Percentiles rank a stretch among this genome's conserved stretches.
Evolutionary conservation across 257 asterid genomes (phyloP).

Genomic region (Mitragyna speciosa): DNA sequence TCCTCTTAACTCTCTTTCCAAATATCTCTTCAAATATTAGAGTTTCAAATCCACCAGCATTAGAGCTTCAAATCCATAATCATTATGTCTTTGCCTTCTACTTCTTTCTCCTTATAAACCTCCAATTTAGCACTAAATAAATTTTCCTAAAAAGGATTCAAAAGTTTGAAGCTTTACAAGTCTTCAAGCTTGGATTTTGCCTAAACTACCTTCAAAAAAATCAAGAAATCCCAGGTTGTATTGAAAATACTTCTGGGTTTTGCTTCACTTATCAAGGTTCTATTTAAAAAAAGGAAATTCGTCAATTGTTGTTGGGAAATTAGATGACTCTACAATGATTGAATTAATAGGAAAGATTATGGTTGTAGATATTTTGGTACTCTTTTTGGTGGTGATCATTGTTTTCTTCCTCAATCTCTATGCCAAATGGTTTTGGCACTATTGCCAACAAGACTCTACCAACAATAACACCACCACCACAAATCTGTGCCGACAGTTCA

Average conservation of each 20-base stretch:
- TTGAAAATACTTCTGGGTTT: background rate
- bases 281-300: constrained; percentile 41
- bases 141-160: no score
- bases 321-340: constrained; percentile 40
- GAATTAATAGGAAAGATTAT: constrained; percentile 69
- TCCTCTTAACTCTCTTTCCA: no score
- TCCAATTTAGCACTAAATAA: background rate
- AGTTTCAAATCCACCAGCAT: no score
- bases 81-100: background rate
- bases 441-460: no score
- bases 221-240: background rate
- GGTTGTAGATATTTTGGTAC: constrained; percentile 57
- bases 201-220: background rate
- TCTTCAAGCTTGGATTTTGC: constrained; percentile 11
- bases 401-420: constrained; percentile 68
- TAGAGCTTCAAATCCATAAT: background rate
- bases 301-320: constrained; percentile 15
- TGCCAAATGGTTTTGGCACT: constrained; percentile 74
- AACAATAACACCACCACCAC: constrained; percentile 31
- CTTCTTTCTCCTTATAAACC: no score
- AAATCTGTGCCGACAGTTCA: constrained; percentile 57
- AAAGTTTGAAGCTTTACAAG: constrained; percentile 19
- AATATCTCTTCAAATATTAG: no score
- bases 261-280: background rate
- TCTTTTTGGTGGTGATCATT: constrained; percentile 52